Evolutionary conservation across 106 monocot species (phyloP).

Genomic region (Dendrobium catenatum): DNA sequence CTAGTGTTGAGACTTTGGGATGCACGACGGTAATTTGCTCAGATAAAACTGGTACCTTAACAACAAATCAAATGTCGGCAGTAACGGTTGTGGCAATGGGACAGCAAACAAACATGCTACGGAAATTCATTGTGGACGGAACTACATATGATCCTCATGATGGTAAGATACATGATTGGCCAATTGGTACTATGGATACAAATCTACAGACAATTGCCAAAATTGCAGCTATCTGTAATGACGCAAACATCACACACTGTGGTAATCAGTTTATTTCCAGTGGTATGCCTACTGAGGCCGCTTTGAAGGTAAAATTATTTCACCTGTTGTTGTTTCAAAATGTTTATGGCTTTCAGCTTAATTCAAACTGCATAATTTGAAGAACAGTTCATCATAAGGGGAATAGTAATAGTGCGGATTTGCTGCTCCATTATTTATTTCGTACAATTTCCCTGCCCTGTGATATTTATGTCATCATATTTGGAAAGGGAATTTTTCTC

Average conservation of each 20-base stretch:
- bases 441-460: no score
- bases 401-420: no score
- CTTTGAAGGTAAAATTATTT: conserved; percentile 24
- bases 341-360: no score
- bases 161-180: conserved; percentile 27
- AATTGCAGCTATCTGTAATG: conserved; percentile 31
- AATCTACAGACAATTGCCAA: conserved; percentile 28
- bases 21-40: conserved; percentile 29
- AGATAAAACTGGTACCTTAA: conserved; percentile 49
- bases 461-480: no score
- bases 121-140: conserved; percentile 28
- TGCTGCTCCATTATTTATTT: no score
- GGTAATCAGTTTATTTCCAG: conserved; percentile 23
- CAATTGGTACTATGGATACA: conserved; percentile 13
- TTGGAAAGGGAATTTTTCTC: no score
- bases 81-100: conserved; percentile 40
- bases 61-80: conserved; percentile 65
- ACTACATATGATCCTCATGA: conserved; percentile 22
- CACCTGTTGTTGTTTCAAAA: neutral
- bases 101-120: conserved; percentile 2
- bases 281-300: conserved; percentile 30
- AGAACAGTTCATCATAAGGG: no score
- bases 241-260: conserved; percentile 12
- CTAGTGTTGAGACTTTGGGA: conserved; percentile 58
- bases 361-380: no score